Conservation (phyloP, 1,139 yeast genomes). For the Blastobotrys raffinosifermentans region DNA sequence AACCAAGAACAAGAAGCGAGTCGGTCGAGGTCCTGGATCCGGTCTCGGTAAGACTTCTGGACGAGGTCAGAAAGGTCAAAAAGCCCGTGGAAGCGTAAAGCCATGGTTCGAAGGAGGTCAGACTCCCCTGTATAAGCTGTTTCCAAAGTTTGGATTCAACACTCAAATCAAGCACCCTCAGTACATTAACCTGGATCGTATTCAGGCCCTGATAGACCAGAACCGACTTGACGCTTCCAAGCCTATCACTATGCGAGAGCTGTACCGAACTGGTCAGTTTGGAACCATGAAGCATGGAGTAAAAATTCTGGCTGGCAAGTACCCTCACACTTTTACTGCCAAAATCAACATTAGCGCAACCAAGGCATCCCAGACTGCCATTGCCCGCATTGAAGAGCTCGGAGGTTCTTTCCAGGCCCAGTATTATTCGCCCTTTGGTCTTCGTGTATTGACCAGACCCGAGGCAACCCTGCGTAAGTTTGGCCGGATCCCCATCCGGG, state of each 20-base stretch:
- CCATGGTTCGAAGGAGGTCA: conserved; percentile 99
- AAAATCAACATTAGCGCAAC: conserved; percentile 69
- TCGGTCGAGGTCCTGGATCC: conserved; percentile 97
- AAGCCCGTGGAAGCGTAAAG: conserved; percentile 87
- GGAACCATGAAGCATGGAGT: conserved; percentile 73
- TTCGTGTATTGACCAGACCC: conserved; percentile 74
- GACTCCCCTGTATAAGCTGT: conserved; percentile 82
- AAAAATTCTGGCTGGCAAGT: conserved; percentile 68
- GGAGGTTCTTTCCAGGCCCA: conserved; percentile 73
- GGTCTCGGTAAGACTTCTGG: conserved; percentile 89
- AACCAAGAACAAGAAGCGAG: conserved; percentile 48
- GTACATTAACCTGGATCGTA: conserved; percentile 50
- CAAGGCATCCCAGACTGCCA: conserved; percentile 70
- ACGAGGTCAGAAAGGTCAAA: conserved; percentile 98
- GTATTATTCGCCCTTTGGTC: conserved; percentile 59
- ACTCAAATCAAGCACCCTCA: conserved; percentile 30
- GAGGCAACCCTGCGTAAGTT: conserved; percentile 57
- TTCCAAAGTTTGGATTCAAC: conserved; percentile 87
- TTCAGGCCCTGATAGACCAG: conserved; percentile 41
- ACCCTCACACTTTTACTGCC: conserved; percentile 44
- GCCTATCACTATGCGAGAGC: conserved; percentile 64
- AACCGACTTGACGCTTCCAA: conserved; percentile 47
- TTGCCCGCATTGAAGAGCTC: conserved; percentile 59
- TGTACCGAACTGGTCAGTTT: conserved; percentile 63
- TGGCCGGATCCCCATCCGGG: conserved; percentile 77